Base-by-base conservation (phyloP, 2,329 filamentous ascomycete genomes). In the Alternaria sp. region DNA sequence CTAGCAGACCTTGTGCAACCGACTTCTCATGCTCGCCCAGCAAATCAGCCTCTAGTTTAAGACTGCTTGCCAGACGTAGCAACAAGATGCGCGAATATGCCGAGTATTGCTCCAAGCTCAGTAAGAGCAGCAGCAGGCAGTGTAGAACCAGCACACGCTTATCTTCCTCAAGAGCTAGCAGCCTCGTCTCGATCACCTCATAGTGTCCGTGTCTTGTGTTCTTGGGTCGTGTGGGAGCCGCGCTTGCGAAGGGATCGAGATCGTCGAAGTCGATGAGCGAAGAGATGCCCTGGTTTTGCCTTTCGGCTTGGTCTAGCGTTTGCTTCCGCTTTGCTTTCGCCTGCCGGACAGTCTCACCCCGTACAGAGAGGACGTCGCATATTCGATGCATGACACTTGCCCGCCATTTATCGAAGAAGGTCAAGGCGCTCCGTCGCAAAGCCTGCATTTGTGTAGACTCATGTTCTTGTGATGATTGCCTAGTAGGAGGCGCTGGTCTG, bases 331-430 rank as follows among this genome's bases (percentile, higher is more conserved):
- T 71, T 21, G 62, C 61, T 87, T 77, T 78, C 12, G 74, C 69
- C 5, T 74, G 66, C 5, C 72, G 63, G 8, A 78, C 73, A 3
- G 72, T 72, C 15, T 77, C 75, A 1, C 71, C 70, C 19, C 71
- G 56, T 10, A 77, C 72, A 23, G 68, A 69, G 28, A 85, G 74
- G 47, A 93, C 87, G 66, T 96, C 90, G 26, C 88, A 87, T 28
- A 96, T 82, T 15, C 93, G 88, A 64, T 88, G 86, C 59, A 92
- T 82, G 7, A 97, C 87, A 9, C 84, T 83, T 5, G 87, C 84
- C 69, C 92, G 88, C 94, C 95, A 98, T 70, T 93, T 90, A 62
- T 91, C 88, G 75, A 94, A 96, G 76, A 90, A 89, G 2, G 86
- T 82, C 4, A 96, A 77, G 0, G 89, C 85, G 60, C 91, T 89